Base-by-base conservation (phyloP, 2,329 filamentous ascomycete species). In the Macrophomina phaseolina region DNA sequence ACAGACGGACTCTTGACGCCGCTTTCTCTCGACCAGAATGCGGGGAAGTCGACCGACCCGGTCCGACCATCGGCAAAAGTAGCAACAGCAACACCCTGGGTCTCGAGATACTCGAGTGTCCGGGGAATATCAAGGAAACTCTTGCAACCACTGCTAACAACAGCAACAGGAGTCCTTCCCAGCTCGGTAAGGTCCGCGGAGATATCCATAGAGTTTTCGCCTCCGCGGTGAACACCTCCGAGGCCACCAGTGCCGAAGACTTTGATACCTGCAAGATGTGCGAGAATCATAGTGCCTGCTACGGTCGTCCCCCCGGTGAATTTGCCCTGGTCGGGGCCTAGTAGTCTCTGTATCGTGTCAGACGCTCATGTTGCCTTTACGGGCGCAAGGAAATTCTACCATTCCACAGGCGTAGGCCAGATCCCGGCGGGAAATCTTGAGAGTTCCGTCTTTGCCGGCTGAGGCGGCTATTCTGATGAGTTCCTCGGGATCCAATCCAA, bases 151-250 rank as follows among this genome's bases (percentile, higher is more conserved):
- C 91, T 93, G 78, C 90, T 91, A 63, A 99, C 84, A 2, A 99
- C 94, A 32, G 94, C 90, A 63, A 99, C 90, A 11, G 92, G 88
- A 7, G 94, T 97, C 67, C 93, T 87, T 16, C 95, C 94, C 61
- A 99, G 87, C 83, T 98, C 95, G 4, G 92, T 97, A 68, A 99
- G 84, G 79, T 99, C 95, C 48, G 95, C 94, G 68, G 94, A 98
- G 69, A 99, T 88, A 76, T 99, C 95, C 89, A 98, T 90, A 7
- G 91, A 91, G 71, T 86, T 86, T 77, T 97, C 90, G 56, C 89
- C 95, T 64, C 92, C 94, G 52, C 94, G 89, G 78, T 99, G 95
- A 30, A 99, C 95, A 67, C 95, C 95, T 66, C 95, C 94, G 4
- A 99, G 87, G 12, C 95, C 95, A 53, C 95, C 95, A 5, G 95